phyloP scores from a whole-genome alignment of 805 yeast genomes.

The Ogataea methanolica region DNA sequence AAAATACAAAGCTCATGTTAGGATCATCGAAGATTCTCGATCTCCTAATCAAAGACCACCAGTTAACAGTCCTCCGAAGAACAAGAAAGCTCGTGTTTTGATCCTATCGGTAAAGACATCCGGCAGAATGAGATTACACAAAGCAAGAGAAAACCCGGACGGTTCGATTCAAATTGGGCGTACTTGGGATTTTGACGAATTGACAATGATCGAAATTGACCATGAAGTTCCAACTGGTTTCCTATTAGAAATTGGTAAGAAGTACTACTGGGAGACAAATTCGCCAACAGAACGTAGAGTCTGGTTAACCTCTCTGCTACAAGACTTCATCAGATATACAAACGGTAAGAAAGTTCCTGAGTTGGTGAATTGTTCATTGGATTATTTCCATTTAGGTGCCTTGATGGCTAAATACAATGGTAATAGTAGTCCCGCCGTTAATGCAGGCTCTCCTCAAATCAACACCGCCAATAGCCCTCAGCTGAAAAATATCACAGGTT shows the following conservation, averaged over 20 bases:
- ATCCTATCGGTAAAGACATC: constrained; percentile 57
- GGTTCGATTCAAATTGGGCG: constrained; percentile 84
- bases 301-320: constrained; percentile 49
- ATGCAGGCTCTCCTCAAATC: neutral
- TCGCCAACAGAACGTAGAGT: constrained; percentile 54
- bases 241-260: constrained; percentile 59
- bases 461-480: too few relatives aligned
- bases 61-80: constrained; percentile 36
- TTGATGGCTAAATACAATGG: constrained; percentile 7
- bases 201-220: constrained; percentile 54
- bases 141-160: constrained; percentile 76
- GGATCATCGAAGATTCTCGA: constrained; percentile 68
- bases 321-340: constrained; percentile 50
- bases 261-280: constrained; percentile 77
- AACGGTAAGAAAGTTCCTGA: constrained; percentile 48
- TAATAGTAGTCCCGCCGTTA: neutral
- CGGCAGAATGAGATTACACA: constrained; percentile 71
- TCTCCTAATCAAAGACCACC: constrained; percentile 72
- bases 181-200: constrained; percentile 81
- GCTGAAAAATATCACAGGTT: too few relatives aligned
- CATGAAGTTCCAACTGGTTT: constrained; percentile 51
- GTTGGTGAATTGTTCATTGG: constrained; percentile 41
- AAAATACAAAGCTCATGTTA: constrained; percentile 70
- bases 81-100: constrained; percentile 59
- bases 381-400: constrained; percentile 31